These are phyloP conservation scores for Sarocladium brachiariae DNA, from an alignment of 2,329 filamentous ascomycete genomes.

Conservation along the genomic window DNA sequence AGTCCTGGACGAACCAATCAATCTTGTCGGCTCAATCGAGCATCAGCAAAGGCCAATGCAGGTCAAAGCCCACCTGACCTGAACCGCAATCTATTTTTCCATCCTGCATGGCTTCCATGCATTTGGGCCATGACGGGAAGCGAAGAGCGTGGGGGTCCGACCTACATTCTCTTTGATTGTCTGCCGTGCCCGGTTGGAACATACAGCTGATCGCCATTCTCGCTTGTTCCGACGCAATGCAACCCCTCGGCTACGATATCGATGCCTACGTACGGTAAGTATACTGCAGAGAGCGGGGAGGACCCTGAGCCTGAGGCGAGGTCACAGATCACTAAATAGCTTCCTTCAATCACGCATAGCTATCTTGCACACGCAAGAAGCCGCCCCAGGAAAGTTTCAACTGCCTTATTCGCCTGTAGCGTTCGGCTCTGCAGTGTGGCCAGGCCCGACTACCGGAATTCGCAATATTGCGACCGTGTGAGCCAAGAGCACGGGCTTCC, in stretches of 20 bases:
- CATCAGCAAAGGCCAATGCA: neutral
- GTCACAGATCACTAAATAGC: no score
- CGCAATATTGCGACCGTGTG: neutral
- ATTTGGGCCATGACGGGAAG: constrained; percentile 4
- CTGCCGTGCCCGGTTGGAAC: neutral
- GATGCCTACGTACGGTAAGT: neutral
- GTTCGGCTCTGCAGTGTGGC: neutral
- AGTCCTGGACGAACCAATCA: neutral
- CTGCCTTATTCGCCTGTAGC: neutral
- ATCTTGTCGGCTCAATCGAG: neutral
- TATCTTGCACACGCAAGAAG: neutral
- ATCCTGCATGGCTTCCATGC: constrained; percentile 1
- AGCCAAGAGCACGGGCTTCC: neutral
- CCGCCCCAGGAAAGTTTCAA: no score
- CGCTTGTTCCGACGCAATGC: constrained; percentile 1
- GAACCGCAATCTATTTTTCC: constrained; percentile 3
- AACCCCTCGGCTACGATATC: constrained; percentile 5
- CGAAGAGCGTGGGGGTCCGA: neutral
- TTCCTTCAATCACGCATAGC: neutral
- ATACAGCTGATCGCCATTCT: neutral
- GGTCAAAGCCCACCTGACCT: neutral
- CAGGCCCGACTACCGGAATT: neutral
- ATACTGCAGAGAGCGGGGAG: no score
- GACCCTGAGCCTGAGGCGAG: constrained; percentile 1
- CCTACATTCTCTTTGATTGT: neutral